These are phyloP conservation scores for Colletotrichum sp. DNA, from an alignment of 2,329 filamentous ascomycete genomes.

Conservation along the genomic window DNA sequence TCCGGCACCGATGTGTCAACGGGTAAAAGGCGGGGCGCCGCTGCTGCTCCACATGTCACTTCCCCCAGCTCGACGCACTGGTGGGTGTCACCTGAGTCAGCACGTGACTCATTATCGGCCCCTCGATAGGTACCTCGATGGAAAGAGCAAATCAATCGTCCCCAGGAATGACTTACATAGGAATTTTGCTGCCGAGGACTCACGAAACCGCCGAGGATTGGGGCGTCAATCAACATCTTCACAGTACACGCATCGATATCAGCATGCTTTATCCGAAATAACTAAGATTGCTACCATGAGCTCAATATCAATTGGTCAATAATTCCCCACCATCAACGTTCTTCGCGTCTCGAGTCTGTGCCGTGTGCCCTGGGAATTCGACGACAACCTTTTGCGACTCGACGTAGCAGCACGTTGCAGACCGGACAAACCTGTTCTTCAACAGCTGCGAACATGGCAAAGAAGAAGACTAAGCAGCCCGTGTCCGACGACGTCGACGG, in stretches of 20 bases:
- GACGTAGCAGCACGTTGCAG: background rate
- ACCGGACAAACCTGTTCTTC: background rate
- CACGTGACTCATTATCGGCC: background rate
- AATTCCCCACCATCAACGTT: background rate
- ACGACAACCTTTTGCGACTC: background rate
- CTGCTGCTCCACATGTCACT: background rate
- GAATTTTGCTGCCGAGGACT: background rate
- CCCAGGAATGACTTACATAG: background rate
- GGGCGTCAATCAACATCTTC: background rate
- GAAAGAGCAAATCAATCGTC: background rate
- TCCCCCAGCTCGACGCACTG: accelerated
- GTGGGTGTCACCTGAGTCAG: accelerated
- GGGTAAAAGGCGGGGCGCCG: background rate
- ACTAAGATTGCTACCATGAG: slow-evolving; percentile 11
- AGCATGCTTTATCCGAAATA: background rate
- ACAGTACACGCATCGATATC: background rate
- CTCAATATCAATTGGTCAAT: slow-evolving; percentile 19
- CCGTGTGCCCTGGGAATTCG: background rate
- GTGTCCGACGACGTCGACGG: slow-evolving; percentile 30
- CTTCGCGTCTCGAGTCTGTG: background rate
- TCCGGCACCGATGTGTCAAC: background rate
- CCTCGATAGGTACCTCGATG: background rate
- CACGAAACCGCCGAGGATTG: background rate
- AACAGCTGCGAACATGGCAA: slow-evolving; percentile 42
- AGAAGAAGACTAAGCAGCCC: slow-evolving; percentile 51